phyloP scores from a whole-genome alignment of 768 basidiomycete species.

The Auricularia cornea region DNA sequence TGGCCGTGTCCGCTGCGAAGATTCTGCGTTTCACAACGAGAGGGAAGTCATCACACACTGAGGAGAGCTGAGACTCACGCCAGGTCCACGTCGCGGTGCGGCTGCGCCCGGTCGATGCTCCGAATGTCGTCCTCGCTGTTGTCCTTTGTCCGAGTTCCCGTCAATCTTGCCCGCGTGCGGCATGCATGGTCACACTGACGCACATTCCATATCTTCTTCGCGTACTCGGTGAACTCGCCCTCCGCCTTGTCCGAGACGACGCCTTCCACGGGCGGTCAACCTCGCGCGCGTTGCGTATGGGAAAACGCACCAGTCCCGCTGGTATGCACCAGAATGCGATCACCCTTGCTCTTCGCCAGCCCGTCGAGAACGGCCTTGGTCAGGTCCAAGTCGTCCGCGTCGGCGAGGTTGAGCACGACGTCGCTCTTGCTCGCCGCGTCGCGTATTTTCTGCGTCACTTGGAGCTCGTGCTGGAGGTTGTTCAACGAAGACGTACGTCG shows the following conservation, averaged over 20 bases:
- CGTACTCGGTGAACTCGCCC: constrained; percentile 10
- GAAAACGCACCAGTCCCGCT: constrained; percentile 11
- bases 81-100: constrained; percentile 20
- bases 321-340: constrained; percentile 19
- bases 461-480: neutral
- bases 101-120: constrained; percentile 10
- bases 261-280: no score
- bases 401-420: constrained; percentile 17
- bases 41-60: neutral
- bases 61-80: constrained; percentile 9
- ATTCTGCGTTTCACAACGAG: constrained; percentile 9
- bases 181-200: neutral
- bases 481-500: neutral
- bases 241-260: constrained; percentile 9
- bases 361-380: constrained; percentile 15
- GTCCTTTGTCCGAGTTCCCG: constrained; percentile 13
- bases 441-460: neutral
- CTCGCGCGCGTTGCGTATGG: no score
- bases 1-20: constrained; percentile 10
- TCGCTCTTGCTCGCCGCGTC: constrained; percentile 8
- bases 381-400: constrained; percentile 17
- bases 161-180: no score
- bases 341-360: neutral
- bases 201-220: constrained; percentile 18
- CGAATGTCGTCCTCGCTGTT: constrained; percentile 17